phyloP scores from a whole-genome alignment of 2,329 filamentous ascomycete genomes.

The Trichoderma citrinoviride region DNA sequence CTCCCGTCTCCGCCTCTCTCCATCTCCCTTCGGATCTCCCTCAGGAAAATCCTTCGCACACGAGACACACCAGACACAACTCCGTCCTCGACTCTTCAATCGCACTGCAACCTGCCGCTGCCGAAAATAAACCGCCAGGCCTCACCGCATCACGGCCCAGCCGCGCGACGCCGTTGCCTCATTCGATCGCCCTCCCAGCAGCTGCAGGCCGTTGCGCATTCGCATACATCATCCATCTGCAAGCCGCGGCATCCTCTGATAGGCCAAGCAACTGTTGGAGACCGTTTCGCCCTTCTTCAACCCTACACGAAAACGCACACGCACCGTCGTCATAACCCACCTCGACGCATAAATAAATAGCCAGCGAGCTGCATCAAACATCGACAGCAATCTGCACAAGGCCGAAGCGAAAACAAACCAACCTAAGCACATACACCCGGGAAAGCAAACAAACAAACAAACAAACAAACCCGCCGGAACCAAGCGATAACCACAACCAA shows the following conservation, averaged over 20 bases:
- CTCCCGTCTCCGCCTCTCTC: neutral
- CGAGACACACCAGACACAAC: neutral
- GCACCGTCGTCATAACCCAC: neutral
- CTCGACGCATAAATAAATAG: neutral
- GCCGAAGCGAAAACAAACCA: neutral
- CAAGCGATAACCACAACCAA: neutral
- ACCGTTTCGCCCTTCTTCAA: neutral
- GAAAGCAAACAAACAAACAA: slow-evolving; percentile 36
- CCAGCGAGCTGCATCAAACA: neutral
- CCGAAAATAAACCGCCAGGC: slow-evolving; percentile 2
- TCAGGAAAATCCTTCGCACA: neutral
- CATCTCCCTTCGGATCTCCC: slow-evolving; percentile 4
- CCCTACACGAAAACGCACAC: slow-evolving; percentile 12
- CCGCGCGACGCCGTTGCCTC: neutral
- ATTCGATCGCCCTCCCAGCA: neutral
- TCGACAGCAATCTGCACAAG: neutral
- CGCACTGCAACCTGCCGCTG: neutral
- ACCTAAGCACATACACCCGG: neutral
- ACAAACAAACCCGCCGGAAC: neutral
- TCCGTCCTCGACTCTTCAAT: neutral
- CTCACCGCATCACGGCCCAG: slow-evolving; percentile 19
- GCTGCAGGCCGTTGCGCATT: neutral
- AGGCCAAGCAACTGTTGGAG: neutral
- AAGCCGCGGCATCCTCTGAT: neutral
- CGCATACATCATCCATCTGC: slow-evolving; percentile 4